phyloP scores from a whole-genome alignment of 2,329 filamentous ascomycete genomes.

The Ophiostoma populinum region DNA sequence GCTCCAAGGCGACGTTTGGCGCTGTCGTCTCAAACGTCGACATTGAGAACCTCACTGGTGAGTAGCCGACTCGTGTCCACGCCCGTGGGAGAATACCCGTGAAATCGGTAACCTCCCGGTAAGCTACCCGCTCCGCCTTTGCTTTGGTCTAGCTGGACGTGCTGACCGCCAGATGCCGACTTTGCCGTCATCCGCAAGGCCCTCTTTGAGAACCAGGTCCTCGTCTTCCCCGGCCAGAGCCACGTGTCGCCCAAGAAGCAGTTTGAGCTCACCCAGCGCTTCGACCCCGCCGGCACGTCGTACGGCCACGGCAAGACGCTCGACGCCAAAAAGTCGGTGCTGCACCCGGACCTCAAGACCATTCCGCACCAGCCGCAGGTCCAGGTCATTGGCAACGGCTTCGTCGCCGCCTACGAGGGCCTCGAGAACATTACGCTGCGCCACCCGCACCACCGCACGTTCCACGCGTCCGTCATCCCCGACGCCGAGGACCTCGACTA shows the following conservation, averaged over 20 bases:
- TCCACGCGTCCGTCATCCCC: constrained; percentile 49
- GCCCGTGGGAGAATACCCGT: constrained; percentile 14
- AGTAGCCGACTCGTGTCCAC: no score
- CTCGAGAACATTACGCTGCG: constrained; percentile 48
- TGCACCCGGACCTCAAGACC: constrained; percentile 67
- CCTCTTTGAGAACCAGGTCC: constrained; percentile 50
- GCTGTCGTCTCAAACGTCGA: constrained; percentile 39
- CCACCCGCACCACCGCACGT: constrained; percentile 63
- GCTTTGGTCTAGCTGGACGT: not conserved
- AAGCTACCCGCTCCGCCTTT: constrained; percentile 5
- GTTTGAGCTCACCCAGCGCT: constrained; percentile 55
- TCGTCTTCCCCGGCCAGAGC: constrained; percentile 53
- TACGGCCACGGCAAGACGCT: constrained; percentile 67
- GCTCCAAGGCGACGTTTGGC: constrained; percentile 35
- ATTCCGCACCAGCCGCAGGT: constrained; percentile 66
- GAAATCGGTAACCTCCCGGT: constrained; percentile 15
- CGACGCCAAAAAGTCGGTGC: constrained; percentile 42
- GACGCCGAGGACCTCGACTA: constrained; percentile 29
- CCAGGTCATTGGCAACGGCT: constrained; percentile 65
- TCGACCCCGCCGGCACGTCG: constrained; percentile 43
- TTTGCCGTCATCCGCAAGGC: constrained; percentile 46
- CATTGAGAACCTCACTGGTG: constrained; percentile 45
- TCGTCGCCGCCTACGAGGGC: constrained; percentile 52
- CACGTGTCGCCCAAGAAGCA: constrained; percentile 51
- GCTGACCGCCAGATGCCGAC: constrained; percentile 32